Conservation (phyloP, 345 rosid species). For the Euphorbia peplus region DNA sequence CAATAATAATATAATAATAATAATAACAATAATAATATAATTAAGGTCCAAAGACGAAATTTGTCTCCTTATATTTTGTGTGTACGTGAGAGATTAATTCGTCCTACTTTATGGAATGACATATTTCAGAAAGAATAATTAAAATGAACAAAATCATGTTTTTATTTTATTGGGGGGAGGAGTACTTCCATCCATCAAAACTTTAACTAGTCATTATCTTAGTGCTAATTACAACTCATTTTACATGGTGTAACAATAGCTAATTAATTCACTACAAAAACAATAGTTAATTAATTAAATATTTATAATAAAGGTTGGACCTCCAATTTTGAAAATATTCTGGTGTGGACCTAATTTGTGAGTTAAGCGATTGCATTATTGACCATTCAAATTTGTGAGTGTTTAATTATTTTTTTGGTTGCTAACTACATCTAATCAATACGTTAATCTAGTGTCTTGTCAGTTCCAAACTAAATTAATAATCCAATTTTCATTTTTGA, state of each 20-base stretch:
- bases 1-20: no score
- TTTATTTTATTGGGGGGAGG: no score
- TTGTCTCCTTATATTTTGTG: slow-evolving; percentile 4
- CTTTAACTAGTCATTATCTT: not conserved
- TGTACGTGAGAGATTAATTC: not conserved
- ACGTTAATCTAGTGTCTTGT: slow-evolving; percentile 17
- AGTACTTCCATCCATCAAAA: not conserved
- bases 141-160: not conserved
- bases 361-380: no score
- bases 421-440: slow-evolving; percentile 8
- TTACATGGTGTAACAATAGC: not conserved
- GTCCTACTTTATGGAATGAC: slow-evolving; percentile 4
- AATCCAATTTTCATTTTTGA: no score
- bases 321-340: not conserved
- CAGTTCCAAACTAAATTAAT: no score
- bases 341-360: no score
- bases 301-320: not conserved
- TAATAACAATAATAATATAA: no score
- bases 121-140: slow-evolving; percentile 7
- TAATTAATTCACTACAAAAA: no score
- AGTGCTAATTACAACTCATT: not conserved
- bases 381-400: not conserved
- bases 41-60: not conserved
- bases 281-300: no score
- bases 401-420: not conserved